Evolutionary conservation across 2,329 filamentous ascomycete genomes (phyloP), one percentile per base, ranked within the genome.

Genomic region (Colletotrichum sp.): DNA sequence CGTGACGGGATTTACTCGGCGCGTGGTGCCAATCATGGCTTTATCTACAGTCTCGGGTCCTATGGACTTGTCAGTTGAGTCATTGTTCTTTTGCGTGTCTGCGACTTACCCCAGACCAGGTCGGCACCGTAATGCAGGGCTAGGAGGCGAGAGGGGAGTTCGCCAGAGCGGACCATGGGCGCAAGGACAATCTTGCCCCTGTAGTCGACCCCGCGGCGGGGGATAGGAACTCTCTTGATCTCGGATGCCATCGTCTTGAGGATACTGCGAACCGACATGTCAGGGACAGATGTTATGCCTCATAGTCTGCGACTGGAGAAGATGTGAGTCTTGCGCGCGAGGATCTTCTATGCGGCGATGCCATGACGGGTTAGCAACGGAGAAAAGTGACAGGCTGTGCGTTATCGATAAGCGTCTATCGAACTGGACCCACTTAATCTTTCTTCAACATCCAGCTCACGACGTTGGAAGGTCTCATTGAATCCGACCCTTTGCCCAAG

Each of bases 141-240:
- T 59, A 98, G 87, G 30, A 99, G 90, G 75, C 97, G 93, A 52
- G 95, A 97, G 5, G 97, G 96, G 77, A 98, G 88, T 88, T 99
- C 97, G 82, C 97, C 97, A n/a, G 95, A 98, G 80, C 97, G 94
- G 74, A 98, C 96, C 97, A 99, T 99, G 55, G 97, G 97, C 77
- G 97, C 97, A 78, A 99, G 93, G 61, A 99, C 97, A 79, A 99
- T 87, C 86, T 98, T 98, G 86, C 95, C 94, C 80, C 96, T 92
- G 86, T 98, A 99, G 88, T 98, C 96, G 81, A 98, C 96, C 68
- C 96, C 96, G 84, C 94, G 94, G 77, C 89, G 91, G 78, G 96
- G 96, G 79, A 98, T 98, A 68, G 95, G 93, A 49, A 98, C 95
- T 82, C 89, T 92, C 83, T 94, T 93, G 76, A 88, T 80, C 80